phyloP scores from a whole-genome alignment of 306 rosid genomes.

The Fragaria iinumae region DNA sequence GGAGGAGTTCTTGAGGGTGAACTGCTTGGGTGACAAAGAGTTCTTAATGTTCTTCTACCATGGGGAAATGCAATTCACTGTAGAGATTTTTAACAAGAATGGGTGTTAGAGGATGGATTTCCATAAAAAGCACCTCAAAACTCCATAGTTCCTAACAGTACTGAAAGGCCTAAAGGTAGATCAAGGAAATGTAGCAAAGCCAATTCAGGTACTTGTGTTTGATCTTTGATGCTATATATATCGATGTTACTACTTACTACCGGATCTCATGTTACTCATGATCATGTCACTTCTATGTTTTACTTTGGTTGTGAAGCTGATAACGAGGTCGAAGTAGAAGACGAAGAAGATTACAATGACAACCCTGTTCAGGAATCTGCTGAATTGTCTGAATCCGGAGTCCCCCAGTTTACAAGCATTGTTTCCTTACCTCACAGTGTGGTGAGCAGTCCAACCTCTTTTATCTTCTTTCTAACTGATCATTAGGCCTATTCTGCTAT shows the following conservation, averaged over 20 bases:
- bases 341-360: background rate
- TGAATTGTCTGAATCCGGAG: slow-evolving; percentile 9
- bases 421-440: background rate
- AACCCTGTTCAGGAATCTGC: background rate
- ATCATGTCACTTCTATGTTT: background rate
- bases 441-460: background rate
- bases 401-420: background rate
- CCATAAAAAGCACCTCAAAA: background rate
- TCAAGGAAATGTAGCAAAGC: slow-evolving; percentile 9
- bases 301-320: background rate
- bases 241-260: background rate
- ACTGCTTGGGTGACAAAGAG: slow-evolving; percentile 9
- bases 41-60: slow-evolving; percentile 15
- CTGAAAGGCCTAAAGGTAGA: background rate
- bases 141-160: background rate
- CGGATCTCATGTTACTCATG: background rate
- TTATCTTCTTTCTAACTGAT: background rate
- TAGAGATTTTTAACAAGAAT: slow-evolving; percentile 1
- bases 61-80: slow-evolving; percentile 5
- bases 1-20: slow-evolving; percentile 9
- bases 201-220: background rate
- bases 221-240: background rate
- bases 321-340: background rate
- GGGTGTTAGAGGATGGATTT: slow-evolving; percentile 9
- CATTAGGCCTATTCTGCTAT: background rate